Evolutionary conservation across 352 stramenopile species (phyloP), one percentile per base, ranked within the genome.

Genomic region (Globisporangium nunn): DNA sequence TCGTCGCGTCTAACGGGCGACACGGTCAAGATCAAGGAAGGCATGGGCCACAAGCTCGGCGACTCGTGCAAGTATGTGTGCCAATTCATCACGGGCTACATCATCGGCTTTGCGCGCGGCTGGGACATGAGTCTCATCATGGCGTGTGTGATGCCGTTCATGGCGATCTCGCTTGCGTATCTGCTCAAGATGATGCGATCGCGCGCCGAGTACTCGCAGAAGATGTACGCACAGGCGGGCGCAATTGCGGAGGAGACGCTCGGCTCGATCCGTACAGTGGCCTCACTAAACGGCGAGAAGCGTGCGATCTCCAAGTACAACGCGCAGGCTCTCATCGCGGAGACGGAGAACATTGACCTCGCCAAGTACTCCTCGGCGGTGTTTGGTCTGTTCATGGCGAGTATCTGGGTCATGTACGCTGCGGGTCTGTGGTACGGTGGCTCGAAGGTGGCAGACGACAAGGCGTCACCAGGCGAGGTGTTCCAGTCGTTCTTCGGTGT

Each of bases 401-500:
- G 61, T 44, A 68, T 77, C 23, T 85, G 65, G 63, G 11, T 77
- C 54, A 82, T 75, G 67, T 81, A 81, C 55, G 58, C 64, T 0
- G 56, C 66, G 11, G 73, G 71, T 2, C 64, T 81, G n/a, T 86
- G 75, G 73, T 84, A 86, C 61, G 75, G 75, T n/a, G 71, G 74
- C 48, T 68, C 56, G 28, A 66, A 70, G 31, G 75, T 80, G 12
- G 63, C 68, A 1, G 46, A 75, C 31, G 44, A 63, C 50, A 69
- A 77, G n/a, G 54, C 63, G 18, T 56, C 59, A 0, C 74, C 75
- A 1, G 63, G 61, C 1, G 47, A 52, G 3, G 68, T 83, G n/a
- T 86, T 86, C 48, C 52, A 53, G 12, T 71, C 61, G 1, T 81
- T 74, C 54, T 75, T 78, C 31, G 71, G 58, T 4, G 64, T 83